phyloP scores from a whole-genome alignment of 108 stramenopile genomes.

The Skeletonema grethae region DNA sequence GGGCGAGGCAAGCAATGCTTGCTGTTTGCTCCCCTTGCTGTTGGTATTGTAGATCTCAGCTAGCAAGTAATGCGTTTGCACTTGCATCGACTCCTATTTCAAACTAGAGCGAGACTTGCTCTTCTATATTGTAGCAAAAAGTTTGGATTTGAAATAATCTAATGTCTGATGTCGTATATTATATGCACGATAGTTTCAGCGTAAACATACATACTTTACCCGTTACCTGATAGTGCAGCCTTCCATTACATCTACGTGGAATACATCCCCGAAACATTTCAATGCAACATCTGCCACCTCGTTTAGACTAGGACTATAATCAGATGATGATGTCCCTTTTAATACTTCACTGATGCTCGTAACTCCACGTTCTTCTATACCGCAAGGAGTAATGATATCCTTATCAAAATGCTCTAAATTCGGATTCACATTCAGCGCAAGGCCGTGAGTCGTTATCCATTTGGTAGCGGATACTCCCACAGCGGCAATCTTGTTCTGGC shows the following conservation, averaged over 20 bases:
- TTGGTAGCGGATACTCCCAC: constrained; percentile 89
- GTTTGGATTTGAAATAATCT: no score
- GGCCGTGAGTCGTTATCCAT: constrained; percentile 98
- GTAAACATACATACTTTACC: no score
- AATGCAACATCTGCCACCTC: constrained; percentile 37
- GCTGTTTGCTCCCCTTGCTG: no score
- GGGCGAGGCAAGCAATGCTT: no score
- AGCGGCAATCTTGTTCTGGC: constrained; percentile 87
- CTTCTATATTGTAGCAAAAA: no score
- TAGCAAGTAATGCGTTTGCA: no score
- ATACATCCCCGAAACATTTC: constrained; percentile 37
- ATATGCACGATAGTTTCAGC: no score
- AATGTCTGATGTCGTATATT: no score
- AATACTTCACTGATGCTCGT: constrained; percentile 72
- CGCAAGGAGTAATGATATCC: constrained; percentile 75
- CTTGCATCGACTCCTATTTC: no score
- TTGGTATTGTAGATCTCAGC: no score
- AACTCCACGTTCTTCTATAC: constrained; percentile 81
- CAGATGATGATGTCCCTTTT: constrained; percentile 19
- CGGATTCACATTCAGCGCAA: constrained; percentile 94
- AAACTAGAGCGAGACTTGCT: no score
- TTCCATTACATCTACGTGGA: constrained; percentile 21
- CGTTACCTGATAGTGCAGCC: not conserved
- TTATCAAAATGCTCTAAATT: constrained; percentile 81
- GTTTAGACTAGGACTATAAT: constrained; percentile 14